Percentiles rank a stretch among this genome's conserved stretches.
Evolutionary conservation across 1,284 basidiomycete species (phyloP).

Genomic region (Ustilago cynodontis): DNA sequence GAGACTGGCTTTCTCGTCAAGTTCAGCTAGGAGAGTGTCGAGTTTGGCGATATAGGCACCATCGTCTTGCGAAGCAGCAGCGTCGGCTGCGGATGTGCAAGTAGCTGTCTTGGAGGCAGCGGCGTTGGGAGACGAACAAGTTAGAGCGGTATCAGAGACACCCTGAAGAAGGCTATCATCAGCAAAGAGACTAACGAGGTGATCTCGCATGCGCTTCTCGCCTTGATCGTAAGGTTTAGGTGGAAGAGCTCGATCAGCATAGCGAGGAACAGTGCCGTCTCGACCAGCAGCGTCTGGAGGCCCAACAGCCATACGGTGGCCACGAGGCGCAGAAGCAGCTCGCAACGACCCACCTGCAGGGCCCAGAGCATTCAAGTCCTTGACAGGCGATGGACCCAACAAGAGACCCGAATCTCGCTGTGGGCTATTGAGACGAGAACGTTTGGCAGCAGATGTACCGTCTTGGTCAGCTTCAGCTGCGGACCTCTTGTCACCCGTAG

Average conservation of each 20-base stretch:
- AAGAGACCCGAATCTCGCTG: conserved; percentile 29
- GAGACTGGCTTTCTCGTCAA: conserved; percentile 50
- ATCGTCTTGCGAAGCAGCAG: conserved; percentile 18
- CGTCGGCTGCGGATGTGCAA: not conserved
- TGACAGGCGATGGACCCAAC: conserved; percentile 61
- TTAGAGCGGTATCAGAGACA: conserved; percentile 3
- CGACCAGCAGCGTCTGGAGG: conserved; percentile 49
- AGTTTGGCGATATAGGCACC: conserved; percentile 39
- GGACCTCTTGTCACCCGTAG: conserved; percentile 32
- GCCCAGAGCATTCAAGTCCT: conserved; percentile 65
- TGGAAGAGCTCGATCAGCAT: conserved; percentile 62
- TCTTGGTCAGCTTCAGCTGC: conserved; percentile 28
- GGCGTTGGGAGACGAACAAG: conserved; percentile 9
- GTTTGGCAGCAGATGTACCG: conserved; percentile 36
- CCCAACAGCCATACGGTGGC: conserved; percentile 46
- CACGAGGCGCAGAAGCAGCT: conserved; percentile 56
- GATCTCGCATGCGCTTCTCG: conserved; percentile 63
- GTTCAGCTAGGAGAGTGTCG: conserved; percentile 46
- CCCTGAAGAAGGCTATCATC: conserved; percentile 49
- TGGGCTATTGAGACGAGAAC: conserved; percentile 40
- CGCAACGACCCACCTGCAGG: conserved; percentile 56
- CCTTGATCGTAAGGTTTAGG: conserved; percentile 65
- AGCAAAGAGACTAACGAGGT: conserved; percentile 63
- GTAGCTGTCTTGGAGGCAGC: conserved; percentile 3
- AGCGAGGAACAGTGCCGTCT: conserved; percentile 55